phyloP scores from a whole-genome alignment of 2,329 filamentous ascomycete genomes.

The Aspergillus ibericus region DNA sequence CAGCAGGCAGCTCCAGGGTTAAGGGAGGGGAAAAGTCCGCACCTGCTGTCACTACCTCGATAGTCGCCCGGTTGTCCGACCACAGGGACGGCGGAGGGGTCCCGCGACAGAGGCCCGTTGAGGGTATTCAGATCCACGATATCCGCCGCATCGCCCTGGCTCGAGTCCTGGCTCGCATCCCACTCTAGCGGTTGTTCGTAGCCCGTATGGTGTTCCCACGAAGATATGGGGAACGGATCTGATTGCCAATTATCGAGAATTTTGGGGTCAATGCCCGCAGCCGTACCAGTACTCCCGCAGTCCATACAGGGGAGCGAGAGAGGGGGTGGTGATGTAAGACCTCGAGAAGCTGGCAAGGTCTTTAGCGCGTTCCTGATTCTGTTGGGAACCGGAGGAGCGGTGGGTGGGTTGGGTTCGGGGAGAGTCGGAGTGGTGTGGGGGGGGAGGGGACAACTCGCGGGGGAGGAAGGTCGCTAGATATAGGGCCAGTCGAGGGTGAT shows the following conservation, averaged over 20 bases:
- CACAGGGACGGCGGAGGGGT: constrained; percentile 20
- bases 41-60: constrained; percentile 30
- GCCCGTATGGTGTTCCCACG: constrained; percentile 38
- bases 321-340: constrained; percentile 10
- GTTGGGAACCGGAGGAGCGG: constrained; percentile 2
- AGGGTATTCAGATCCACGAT: constrained; percentile 35
- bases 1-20: constrained; percentile 3
- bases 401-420: background rate
- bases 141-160: constrained; percentile 37
- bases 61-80: constrained; percentile 27
- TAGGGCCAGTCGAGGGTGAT: background rate
- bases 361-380: constrained; percentile 7
- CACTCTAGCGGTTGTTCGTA: constrained; percentile 41
- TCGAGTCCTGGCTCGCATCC: constrained; percentile 43
- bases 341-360: constrained; percentile 18
- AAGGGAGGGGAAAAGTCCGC: constrained; percentile 12
- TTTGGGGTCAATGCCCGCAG: constrained; percentile 45
- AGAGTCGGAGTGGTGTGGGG: background rate
- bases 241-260: constrained; percentile 43
- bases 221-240: constrained; percentile 35
- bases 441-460: background rate
- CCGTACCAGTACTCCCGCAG: constrained; percentile 36
- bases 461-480: constrained; percentile 4
- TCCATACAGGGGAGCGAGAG: constrained; percentile 36
- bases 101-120: constrained; percentile 28